Evolutionary conservation across 768 basidiomycete species (phyloP), one percentile per base, ranked within the genome.

Genomic region (Russula abietina): DNA sequence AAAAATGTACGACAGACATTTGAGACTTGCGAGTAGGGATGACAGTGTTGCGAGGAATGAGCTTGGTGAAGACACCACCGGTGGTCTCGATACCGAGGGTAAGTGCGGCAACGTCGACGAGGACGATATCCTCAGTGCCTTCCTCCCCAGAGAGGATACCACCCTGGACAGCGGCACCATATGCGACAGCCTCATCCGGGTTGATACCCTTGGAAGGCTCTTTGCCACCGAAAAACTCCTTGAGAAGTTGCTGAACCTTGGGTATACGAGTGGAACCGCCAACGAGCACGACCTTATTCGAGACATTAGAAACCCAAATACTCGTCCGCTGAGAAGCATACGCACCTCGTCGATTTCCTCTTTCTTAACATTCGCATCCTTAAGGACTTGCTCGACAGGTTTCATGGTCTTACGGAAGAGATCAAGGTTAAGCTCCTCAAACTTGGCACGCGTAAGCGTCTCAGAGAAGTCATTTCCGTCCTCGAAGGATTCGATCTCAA

Each of bases 351-450:
- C 85, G 57, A 99, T 78, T 67, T 93, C 89, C 70, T 98, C 96
- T 84, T 98, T 99, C 86, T 95, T 96, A 73, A 98, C 88, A 69
- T 89, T 89, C 67, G 96, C 90, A 71, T 98, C 96, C 86, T 97
- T 97, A 70, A 98, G 81, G 24, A 98, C 96, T 76, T 98, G 96
- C 76, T 98, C 95, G 65, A 98, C 96, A 66, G 96, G 96, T 81
- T 95, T 95, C 92, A 98, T 93, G 38, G 96, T 99, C 85, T 96
- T 96, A 72, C 96, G 84, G 90, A 99, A 99, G 57, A 98, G 85
- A 71, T 99, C 96, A 80, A 97, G 89, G 85, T 96, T 97, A 68
- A 98, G 82, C 75, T 98, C 95, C 76, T 98, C 96, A 73, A 99
- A 98, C 78, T 97, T 98, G 79, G 96, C 96, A 59, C 96, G 87